Base-by-base conservation (phyloP, 1,139 yeast species). In the Taphrina deformans region DNA sequence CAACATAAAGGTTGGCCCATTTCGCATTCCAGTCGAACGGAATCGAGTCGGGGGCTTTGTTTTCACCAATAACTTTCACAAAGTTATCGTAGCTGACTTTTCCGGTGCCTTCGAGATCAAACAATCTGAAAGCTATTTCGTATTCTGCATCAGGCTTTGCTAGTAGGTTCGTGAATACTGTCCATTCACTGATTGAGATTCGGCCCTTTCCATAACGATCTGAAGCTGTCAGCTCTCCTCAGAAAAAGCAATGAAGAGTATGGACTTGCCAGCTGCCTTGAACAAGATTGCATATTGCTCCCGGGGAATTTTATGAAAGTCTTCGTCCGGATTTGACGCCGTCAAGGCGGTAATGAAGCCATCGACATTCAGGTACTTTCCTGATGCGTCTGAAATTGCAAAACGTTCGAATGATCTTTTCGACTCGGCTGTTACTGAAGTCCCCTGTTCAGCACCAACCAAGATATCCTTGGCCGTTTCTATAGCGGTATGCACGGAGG, bases 11-110 rank as follows among this genome's bases (percentile, higher is more conserved):
- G 38, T 73, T 67, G 48, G 79, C 79, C 81, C 81, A 79, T 41
- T 71, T 70, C 35, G 78, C 73, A 69, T 75, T 73, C 82, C 82
- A 79, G 73, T 79, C 78, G 67, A 79, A 79, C 12, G 81, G 80
- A 35, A 79, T 72, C 14, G 79, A 73, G 66, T 73, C 74, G 10
- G 71, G 67, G 21, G 78, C 72, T 66, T 73, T 73, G 73, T 78
- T 72, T 58, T 71, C 71, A 70, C 75, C 73, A 73, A 77, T 77
- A 38, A 71, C 71, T 56, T 74, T 72, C 40, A 77, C 79, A 68
- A 79, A 79, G 69, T 76, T 75, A 56, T 71, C 71, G 68, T 76
- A 79, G 69, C 77, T 75, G 60, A 79, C 79, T 62, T 71, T 71
- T 55, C 81, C 81, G 38, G 72, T 69, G 26, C 79, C 78, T 46